Evolutionary conservation across 169 alveolate genomes (phyloP), one percentile per base, ranked within the genome.

Genomic region (Cyclospora cayetanensis): DNA sequence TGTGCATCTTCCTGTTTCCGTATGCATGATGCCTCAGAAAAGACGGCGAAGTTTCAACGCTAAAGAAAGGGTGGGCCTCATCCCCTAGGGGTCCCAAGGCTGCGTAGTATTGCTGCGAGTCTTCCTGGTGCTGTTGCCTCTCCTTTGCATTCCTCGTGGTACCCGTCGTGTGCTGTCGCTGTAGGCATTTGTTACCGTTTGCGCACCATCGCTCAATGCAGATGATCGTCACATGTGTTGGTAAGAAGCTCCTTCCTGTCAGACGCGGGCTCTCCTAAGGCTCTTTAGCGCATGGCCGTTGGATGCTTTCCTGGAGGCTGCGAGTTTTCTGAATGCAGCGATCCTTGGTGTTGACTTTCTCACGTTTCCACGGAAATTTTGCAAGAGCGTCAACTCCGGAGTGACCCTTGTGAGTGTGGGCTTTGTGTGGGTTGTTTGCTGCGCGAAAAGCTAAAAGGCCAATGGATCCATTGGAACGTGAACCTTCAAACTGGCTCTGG

Each of bases 191-290:
- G 50, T 29, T 79, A 3, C 34, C 88, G 34, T 79, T 79, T 79
- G 88, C 70, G 11, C 72, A 79, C 20, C 88, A 79, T 55, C 88
- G 88, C 70, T 79, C 88, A 29, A 79, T 79, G 88, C 88, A 79
- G 31, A 79, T 79, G 88, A 79, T 79, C 46, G 70, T 79, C 88
- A 79, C 88, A 34, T 79, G 88, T n/a, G 88, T 55, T 25, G 88
- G 88, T 79, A 55, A n/a, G 88, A 34, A 25, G 18, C 72, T 25
- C n/a, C n/a, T n/a, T n/a, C n/a, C n/a, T n/a, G n/a, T n/a, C n/a
- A n/a, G n/a, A n/a, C n/a, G n/a, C n/a, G n/a, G n/a, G n/a, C n/a
- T n/a, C n/a, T n/a, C n/a, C n/a, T n/a, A n/a, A n/a, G n/a, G n/a
- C n/a, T n/a, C n/a, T 46, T 46, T 46, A 46, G 1, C 60, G 60